phyloP scores from a whole-genome alignment of 2,329 filamentous ascomycete genomes.

The Alternaria dauci region DNA sequence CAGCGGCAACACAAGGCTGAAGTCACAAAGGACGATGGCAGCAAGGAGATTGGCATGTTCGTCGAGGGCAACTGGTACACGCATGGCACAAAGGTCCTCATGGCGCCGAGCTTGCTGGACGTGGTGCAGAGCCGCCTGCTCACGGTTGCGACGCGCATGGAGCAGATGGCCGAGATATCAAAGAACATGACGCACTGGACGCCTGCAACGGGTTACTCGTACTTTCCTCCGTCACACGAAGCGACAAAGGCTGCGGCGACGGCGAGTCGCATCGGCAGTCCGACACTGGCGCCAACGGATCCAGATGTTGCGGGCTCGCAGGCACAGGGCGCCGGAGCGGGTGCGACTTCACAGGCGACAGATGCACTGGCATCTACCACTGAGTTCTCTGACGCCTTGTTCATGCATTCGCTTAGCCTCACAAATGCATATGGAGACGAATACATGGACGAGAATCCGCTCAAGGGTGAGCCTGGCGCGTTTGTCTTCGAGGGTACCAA shows the following conservation, averaged over 20 bases:
- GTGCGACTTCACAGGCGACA: conserved; percentile 14
- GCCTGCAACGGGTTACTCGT: conserved; percentile 67
- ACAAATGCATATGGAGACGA: conserved; percentile 65
- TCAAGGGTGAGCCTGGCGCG: conserved; percentile 69
- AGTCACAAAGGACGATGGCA: conserved; percentile 45
- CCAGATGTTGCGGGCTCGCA: conserved; percentile 34
- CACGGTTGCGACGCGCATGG: conserved; percentile 63
- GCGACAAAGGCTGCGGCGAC: conserved; percentile 39
- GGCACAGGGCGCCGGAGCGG: conserved; percentile 31
- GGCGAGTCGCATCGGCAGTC: conserved; percentile 44
- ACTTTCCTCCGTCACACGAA: conserved; percentile 61
- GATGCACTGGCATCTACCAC: conserved; percentile 28
- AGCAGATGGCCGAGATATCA: conserved; percentile 63
- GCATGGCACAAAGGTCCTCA: conserved; percentile 67
- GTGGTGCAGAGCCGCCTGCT: conserved; percentile 65
- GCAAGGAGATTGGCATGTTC: conserved; percentile 57
- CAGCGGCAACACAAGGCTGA: conserved; percentile 60
- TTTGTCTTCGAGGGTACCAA: conserved; percentile 64
- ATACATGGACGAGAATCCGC: conserved; percentile 70
- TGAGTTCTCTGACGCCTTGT: conserved; percentile 45
- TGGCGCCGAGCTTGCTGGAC: conserved; percentile 68
- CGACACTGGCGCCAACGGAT: conserved; percentile 34
- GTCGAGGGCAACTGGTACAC: conserved; percentile 68
- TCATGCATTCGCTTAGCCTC: conserved; percentile 59
- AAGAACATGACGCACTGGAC: conserved; percentile 65